A percentile compares a stretch with the other conserved stretches of the same genome.
These are phyloP conservation scores for Carex cristatella DNA, from an alignment of 176 grass and related monocot species.

Conservation along the genomic window DNA sequence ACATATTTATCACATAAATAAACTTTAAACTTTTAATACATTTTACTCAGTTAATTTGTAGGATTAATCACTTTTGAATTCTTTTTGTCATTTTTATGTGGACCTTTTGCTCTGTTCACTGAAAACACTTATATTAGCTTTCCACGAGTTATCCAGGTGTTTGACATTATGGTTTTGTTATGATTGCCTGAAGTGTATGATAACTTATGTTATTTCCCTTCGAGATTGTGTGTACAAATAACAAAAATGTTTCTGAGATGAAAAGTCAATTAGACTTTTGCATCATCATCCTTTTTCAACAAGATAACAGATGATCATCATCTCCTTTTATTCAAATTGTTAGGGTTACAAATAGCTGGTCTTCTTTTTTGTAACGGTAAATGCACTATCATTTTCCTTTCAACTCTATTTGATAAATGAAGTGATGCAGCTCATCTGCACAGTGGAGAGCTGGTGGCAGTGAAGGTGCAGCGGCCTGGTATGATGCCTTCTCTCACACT, in stretches of 20 bases:
- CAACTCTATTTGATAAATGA: constrained; percentile 75
- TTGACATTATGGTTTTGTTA: background rate
- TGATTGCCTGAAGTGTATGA: background rate
- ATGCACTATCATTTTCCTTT: constrained; percentile 30
- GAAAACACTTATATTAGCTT: background rate
- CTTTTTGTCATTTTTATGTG: background rate
- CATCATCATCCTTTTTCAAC: background rate
- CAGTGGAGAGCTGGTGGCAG: constrained; percentile 87
- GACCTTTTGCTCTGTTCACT: background rate
- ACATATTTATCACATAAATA: background rate
- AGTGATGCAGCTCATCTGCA: constrained; percentile 98
- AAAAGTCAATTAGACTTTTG: background rate
- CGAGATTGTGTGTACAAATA: background rate
- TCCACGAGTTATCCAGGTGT: background rate
- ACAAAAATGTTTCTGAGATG: background rate
- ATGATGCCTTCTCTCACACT: constrained; percentile 76
- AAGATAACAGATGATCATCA: background rate
- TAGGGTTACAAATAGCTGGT: background rate
- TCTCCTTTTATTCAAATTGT: background rate
- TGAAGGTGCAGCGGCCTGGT: constrained; percentile 97
- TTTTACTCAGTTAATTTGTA: background rate
- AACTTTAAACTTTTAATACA: background rate
- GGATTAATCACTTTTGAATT: background rate
- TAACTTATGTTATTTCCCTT: background rate
- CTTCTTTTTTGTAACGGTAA: background rate